Conservation (phyloP, 2,329 filamentous ascomycete species). For the Arthrobotrys conoides region DNA sequence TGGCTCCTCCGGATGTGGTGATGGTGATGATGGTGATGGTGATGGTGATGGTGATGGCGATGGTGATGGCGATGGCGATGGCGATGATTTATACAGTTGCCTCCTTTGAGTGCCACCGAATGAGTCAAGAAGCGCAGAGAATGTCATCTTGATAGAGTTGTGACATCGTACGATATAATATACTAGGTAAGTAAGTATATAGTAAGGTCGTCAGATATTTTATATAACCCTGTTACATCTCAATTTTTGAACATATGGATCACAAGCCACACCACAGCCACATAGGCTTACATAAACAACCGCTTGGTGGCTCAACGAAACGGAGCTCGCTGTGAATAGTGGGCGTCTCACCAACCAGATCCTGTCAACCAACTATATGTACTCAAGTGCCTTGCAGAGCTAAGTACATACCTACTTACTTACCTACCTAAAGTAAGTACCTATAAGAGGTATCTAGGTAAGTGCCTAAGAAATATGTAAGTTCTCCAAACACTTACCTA, state of each 20-base stretch:
- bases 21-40: not conserved
- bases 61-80: too few species aligned
- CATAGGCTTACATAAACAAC: not conserved
- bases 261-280: not conserved
- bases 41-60: not conserved
- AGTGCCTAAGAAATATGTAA: too few species aligned
- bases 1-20: not conserved
- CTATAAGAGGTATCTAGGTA: too few species aligned
- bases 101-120: conserved; percentile 11
- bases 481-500: too few species aligned
- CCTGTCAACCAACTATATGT: too few species aligned
- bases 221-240: too few species aligned
- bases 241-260: too few species aligned
- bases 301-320: not conserved
- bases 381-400: too few species aligned
- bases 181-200: too few species aligned
- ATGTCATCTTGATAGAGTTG: conserved; percentile 26
- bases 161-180: not conserved
- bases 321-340: too few species aligned
- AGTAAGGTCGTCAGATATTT: too few species aligned
- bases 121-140: conserved; percentile 47
- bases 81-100: not conserved
- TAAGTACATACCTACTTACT: too few species aligned
- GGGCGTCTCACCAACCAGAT: conserved; percentile 17
- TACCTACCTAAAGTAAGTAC: not conserved